Conservation (phyloP, 2,329 filamentous ascomycete genomes). For the Thelonectria rubi region DNA sequence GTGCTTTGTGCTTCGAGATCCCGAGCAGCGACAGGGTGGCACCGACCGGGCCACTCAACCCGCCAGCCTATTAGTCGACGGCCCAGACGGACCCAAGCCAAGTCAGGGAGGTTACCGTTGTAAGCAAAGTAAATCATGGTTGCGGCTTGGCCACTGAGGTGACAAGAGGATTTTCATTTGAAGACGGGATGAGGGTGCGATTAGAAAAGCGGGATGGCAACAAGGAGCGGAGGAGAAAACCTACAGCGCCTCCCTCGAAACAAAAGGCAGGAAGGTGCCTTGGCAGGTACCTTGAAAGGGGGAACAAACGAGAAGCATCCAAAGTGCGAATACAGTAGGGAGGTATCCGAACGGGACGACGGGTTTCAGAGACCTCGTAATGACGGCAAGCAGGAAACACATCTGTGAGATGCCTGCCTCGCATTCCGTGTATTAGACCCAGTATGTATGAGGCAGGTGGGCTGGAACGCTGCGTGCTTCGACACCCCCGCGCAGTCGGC, state of each 20-base stretch:
- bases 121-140: conserved; percentile 6
- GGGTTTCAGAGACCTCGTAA: conserved; percentile 12
- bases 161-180: background rate
- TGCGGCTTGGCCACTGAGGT: background rate
- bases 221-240: background rate
- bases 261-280: too few relatives aligned
- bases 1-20: background rate
- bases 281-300: background rate
- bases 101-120: conserved; percentile 1
- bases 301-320: background rate
- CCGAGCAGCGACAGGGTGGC: conserved; percentile 13
- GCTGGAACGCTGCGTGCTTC: conserved; percentile 3
- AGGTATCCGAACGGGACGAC: background rate
- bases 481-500: conserved; percentile 13
- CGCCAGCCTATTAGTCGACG: conserved; percentile 3
- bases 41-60: conserved; percentile 12
- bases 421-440: conserved; percentile 9
- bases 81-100: conserved; percentile 3
- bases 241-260: background rate
- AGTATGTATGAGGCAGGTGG: too few relatives aligned
- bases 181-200: background rate
- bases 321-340: conserved; percentile 1
- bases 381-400: background rate
- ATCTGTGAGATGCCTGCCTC: conserved; percentile 9
- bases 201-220: conserved; percentile 1